phyloP scores from a whole-genome alignment of 306 rosid species.

The Styphnolobium japonicum region DNA sequence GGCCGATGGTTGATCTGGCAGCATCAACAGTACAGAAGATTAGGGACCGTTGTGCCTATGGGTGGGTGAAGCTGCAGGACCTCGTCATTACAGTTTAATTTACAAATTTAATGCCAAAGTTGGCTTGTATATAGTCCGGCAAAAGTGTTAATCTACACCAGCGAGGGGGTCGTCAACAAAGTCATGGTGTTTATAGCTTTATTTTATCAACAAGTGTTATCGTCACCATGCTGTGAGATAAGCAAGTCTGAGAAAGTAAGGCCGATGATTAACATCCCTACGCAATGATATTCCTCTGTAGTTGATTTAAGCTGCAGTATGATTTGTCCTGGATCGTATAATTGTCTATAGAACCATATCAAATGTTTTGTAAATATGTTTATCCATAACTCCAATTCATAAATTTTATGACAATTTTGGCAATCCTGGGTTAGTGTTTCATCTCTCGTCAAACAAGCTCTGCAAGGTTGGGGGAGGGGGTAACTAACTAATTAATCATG shows the following conservation, averaged over 20 bases:
- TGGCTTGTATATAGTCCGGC: not conserved
- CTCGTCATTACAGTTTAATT: conserved; percentile 50
- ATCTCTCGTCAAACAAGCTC: too few species aligned
- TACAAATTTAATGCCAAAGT: not conserved
- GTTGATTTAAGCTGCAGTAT: not conserved
- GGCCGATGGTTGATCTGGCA: conserved; percentile 57
- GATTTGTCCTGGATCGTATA: not conserved
- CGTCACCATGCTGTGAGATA: not conserved
- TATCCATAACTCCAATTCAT: too few species aligned
- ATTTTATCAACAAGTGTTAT: not conserved
- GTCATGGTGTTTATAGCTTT: not conserved
- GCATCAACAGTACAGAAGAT: conserved; percentile 58
- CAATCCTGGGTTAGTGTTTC: too few species aligned
- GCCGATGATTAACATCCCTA: not conserved
- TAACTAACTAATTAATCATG: too few species aligned
- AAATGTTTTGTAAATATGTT: not conserved
- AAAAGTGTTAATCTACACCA: not conserved
- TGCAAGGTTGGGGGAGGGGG: too few species aligned
- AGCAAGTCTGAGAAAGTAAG: not conserved
- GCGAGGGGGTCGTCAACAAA: not conserved
- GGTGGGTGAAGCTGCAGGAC: conserved; percentile 79
- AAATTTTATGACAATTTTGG: too few species aligned
- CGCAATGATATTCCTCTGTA: not conserved
- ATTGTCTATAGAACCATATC: not conserved
- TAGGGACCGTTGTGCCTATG: conserved; percentile 81